Evolutionary conservation across 257 asterid genomes (phyloP).

Genomic region (Lithospermum erythrorhizon): DNA sequence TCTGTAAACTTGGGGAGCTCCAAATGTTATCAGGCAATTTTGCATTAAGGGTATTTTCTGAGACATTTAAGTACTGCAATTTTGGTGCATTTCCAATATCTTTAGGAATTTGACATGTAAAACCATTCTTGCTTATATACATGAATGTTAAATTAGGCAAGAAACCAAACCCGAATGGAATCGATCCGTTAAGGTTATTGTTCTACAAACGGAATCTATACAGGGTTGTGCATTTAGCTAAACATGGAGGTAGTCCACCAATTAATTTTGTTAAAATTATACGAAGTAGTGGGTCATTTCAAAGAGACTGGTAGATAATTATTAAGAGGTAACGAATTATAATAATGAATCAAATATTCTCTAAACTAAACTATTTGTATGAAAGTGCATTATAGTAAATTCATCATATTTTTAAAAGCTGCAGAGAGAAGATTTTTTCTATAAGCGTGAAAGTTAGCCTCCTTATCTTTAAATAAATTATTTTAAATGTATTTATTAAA

Average conservation of each 20-base stretch:
- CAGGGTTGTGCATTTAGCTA: slow-evolving; percentile 57
- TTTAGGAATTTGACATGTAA: slow-evolving; percentile 60
- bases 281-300: no score
- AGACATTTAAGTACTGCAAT: slow-evolving; percentile 48
- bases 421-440: no score
- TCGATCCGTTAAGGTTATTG: slow-evolving; percentile 68
- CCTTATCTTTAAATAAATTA: no score
- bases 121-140: slow-evolving; percentile 53
- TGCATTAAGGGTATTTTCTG: slow-evolving; percentile 42
- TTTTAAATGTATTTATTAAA: no score
- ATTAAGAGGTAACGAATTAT: no score
- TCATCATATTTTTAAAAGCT: no score
- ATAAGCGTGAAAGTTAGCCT: no score
- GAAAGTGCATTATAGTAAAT: no score
- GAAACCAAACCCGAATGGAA: slow-evolving; percentile 68
- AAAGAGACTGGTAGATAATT: no score
- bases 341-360: no score
- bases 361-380: no score
- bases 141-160: slow-evolving; percentile 52
- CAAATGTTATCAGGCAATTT: slow-evolving; percentile 56
- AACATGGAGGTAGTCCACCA: slow-evolving; percentile 53
- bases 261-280: no score
- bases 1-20: slow-evolving; percentile 54
- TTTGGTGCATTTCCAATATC: slow-evolving; percentile 55
- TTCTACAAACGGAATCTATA: slow-evolving; percentile 52